Base-by-base conservation (phyloP, 345 rosid genomes). In the Melaleuca alternifolia region DNA sequence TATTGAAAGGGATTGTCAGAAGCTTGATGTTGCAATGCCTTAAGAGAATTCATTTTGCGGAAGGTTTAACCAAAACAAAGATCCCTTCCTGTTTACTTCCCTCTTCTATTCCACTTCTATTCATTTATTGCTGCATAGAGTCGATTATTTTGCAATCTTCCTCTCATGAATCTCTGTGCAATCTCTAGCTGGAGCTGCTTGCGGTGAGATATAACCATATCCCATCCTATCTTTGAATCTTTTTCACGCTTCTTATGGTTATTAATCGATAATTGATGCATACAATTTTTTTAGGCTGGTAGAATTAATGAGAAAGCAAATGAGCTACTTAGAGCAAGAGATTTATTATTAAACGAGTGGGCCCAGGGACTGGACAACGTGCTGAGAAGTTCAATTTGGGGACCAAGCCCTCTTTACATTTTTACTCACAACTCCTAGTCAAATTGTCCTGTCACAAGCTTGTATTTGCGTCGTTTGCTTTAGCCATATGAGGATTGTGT, bases 351-450 rank as follows among this genome's bases (percentile, higher is more conserved):
- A 88, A 92, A 84, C 23, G 99, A 96, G 90, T 91, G 96, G 87
- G 93, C 99, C 51, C 90, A 92, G 93, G 93, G 30, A 97, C 99
- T 0, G 96, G 99, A 59, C 98, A 95, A 89, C 93, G 98, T 81
- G 52, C 89, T 12, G 98, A 97, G 90, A 95, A 88, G 95, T 98
- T 96, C 41, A 89, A 95, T 88, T 85, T 44, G 41, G 13, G 87
- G 30, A 50, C 62, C 52, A 12, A 30, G 44, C 46, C 53, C 52
- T 28, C n/a, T 14, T 37, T 83, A 15, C 5, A 16, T 85, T 85
- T 51, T 48, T 52, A 15, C 46, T 51, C 56, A 53, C n/a, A 10
- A 52, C 41, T 65, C 77, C 46, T 33, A 16, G 46, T 33, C 6
- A 2, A 65, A 23, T 33, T 33, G 8, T 65, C 77, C 12, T 16